Evolutionary conservation across 345 rosid genomes (phyloP), one percentile per base, ranked within the genome.

Genomic region (Physaria fendleri): DNA sequence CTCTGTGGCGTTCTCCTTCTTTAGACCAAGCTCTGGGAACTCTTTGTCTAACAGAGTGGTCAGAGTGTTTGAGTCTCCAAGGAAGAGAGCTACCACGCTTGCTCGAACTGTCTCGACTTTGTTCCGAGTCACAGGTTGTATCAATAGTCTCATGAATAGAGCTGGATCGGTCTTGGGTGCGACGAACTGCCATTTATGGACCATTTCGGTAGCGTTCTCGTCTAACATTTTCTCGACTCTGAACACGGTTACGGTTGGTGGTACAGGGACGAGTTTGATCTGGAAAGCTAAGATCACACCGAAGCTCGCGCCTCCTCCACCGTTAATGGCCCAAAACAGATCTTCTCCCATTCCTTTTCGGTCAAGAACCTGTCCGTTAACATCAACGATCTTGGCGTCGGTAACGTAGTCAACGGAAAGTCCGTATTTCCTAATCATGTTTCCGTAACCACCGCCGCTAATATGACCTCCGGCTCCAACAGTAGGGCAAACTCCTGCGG

Each of bases 381-480:
- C 90, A 39, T 81, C 78, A 0, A 84, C 86, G 11, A 84, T 67
- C 29, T 81, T 77, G 1, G 86, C 84, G 62, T 84, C 90, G 5
- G 74, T 52, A 0, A 81, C 47, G 24, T 84, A 33, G 9, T 84
- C 90, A 17, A 76, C 79, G 0, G 90, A 67, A 6, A 84, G 51
- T 5, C 90, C 90, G 38, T 69, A 74, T 5, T 81, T 84, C 35
- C 90, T 51, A 9, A 84, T 5, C 77, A 84, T 52, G 62, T 66
- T 77, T 6, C 90, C 90, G 5, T 84, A 84, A 5, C 90, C 90
- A 0, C 77, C 90, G 0, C 86, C 86, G 20, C 90, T 81, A 0
- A 84, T 17, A 56, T 81, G 90, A 6, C 90, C 90, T 7, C 90
- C 86, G 1, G 75, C 85, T 1, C 84, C 90, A 0, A 84, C 86